Conservation (phyloP, 2,329 filamentous ascomycete species). For the Talaromyces sp. region DNA sequence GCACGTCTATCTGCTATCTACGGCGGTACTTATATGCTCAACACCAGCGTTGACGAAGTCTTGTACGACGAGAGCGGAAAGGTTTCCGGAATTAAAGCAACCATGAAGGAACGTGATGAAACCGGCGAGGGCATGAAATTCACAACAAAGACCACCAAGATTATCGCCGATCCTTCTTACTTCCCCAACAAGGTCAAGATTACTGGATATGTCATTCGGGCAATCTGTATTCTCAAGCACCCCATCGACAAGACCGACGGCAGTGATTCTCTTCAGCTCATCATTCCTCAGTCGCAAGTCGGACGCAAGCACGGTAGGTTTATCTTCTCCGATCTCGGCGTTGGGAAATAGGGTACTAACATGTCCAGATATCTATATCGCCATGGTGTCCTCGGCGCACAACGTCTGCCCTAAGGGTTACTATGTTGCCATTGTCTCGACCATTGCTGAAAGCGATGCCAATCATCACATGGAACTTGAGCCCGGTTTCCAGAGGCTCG, state of each 20-base stretch:
- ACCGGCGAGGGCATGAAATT: slow-evolving; percentile 77
- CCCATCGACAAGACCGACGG: slow-evolving; percentile 86
- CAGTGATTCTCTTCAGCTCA: slow-evolving; percentile 85
- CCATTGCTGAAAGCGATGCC: slow-evolving; percentile 83
- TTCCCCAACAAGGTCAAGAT: slow-evolving; percentile 87
- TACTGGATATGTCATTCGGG: slow-evolving; percentile 85
- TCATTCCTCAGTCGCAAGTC: slow-evolving; percentile 96
- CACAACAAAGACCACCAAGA: slow-evolving; percentile 91
- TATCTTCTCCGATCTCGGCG: background rate
- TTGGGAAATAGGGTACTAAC: slow-evolving; percentile 19
- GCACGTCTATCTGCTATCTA: slow-evolving; percentile 97
- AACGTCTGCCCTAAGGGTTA: slow-evolving; percentile 99
- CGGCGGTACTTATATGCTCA: slow-evolving; percentile 98
- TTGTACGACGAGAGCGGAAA: slow-evolving; percentile 72
- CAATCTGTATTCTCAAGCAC: slow-evolving; percentile 96
- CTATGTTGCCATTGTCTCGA: slow-evolving; percentile 97
- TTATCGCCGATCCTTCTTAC: slow-evolving; percentile 94
- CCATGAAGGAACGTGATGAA: slow-evolving; percentile 84
- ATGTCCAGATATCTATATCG: slow-evolving; percentile 83
- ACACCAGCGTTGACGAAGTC: slow-evolving; percentile 88
- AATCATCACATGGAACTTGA: slow-evolving; percentile 97
- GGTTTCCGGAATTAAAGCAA: slow-evolving; percentile 93
- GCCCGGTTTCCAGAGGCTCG: slow-evolving; percentile 85
- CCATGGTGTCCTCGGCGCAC: slow-evolving; percentile 90
- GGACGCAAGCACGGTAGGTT: slow-evolving; percentile 88